Evolutionary conservation across 2,329 filamentous ascomycete species (phyloP).

Genomic region (Gliomastix tumulicola): DNA sequence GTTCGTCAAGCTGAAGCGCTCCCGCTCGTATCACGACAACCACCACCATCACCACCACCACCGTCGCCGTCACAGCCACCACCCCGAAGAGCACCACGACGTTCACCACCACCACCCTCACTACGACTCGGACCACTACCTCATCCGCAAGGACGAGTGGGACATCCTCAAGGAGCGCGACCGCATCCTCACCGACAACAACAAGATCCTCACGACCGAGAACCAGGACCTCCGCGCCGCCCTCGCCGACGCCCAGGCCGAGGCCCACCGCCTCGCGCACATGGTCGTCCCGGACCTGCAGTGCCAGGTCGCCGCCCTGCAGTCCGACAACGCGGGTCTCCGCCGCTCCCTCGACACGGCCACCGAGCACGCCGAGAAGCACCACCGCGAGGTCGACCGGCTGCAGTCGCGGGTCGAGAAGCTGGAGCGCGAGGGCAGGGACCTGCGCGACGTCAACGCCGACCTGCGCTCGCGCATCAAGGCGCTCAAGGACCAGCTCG

Average conservation of each 20-base stretch:
- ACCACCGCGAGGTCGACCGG: conserved; percentile 21
- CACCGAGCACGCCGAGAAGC: conserved; percentile 18
- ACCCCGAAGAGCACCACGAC: conserved; percentile 12
- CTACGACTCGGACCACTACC: conserved; percentile 15
- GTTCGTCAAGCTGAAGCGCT: conserved; percentile 30
- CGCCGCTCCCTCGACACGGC: conserved; percentile 25
- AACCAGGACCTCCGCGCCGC: conserved; percentile 24
- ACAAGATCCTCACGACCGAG: conserved; percentile 22
- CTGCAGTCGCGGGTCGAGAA: conserved; percentile 22
- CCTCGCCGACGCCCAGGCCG: conserved; percentile 24
- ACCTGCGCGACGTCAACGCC: conserved; percentile 17
- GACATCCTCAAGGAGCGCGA: conserved; percentile 26
- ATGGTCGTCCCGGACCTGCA: conserved; percentile 26
- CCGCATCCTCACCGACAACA: conserved; percentile 22
- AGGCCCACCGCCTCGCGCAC: conserved; percentile 22
- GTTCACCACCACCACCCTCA: conserved; percentile 12
- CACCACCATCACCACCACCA: conserved; percentile 20
- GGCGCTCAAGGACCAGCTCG: conserved; percentile 14
- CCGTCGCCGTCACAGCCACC: conserved; percentile 12
- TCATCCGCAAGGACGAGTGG: conserved; percentile 27
- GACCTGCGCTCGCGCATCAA: conserved; percentile 14
- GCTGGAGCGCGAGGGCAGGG: conserved; percentile 28
- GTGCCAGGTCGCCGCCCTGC: conserved; percentile 24
- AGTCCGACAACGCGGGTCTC: conserved; percentile 29
- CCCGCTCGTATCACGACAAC: conserved; percentile 23